Evolutionary conservation across 2,329 filamentous ascomycete genomes (phyloP).

Genomic region (Helicocarpus griseus): DNA sequence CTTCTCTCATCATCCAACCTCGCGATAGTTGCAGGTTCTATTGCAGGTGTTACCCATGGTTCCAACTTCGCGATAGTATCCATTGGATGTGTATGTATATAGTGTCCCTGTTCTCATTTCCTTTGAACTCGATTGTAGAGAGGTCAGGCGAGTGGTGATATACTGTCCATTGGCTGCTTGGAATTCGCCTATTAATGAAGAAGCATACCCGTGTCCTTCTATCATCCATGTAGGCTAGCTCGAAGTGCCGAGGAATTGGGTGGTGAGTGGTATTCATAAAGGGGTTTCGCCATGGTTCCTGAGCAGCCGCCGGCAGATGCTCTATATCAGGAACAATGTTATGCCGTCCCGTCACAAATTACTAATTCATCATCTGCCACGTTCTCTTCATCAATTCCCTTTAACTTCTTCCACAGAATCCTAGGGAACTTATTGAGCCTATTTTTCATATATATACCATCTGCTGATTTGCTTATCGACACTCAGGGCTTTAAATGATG

Average conservation of each 20-base stretch:
- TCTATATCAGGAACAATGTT: too few species aligned
- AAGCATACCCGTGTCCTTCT: conserved; percentile 13
- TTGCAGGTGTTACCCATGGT: too few species aligned
- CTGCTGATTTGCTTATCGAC: background rate
- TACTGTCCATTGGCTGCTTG: too few species aligned
- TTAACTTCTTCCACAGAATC: background rate
- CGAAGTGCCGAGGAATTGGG: conserved; percentile 12
- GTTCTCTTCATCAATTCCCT: background rate
- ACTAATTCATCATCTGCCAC: background rate
- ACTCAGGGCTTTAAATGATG: background rate
- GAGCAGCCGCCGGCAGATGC: too few species aligned
- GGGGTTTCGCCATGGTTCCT: conserved; percentile 17
- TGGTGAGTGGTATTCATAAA: conserved; percentile 17
- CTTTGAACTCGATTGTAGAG: too few species aligned
- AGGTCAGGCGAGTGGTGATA: too few species aligned
- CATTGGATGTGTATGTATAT: too few species aligned
- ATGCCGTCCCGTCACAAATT: too few species aligned
- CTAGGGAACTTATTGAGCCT: background rate
- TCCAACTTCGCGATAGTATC: too few species aligned
- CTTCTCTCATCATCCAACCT: too few species aligned
- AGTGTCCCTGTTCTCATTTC: too few species aligned
- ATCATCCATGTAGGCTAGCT: conserved; percentile 14
- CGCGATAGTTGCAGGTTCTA: too few species aligned
- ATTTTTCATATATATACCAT: background rate
- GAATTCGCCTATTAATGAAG: conserved; percentile 14